These are phyloP conservation scores for Hymenochaete sp. DNA, from an alignment of 1,284 basidiomycete genomes.

Conservation along the genomic window DNA sequence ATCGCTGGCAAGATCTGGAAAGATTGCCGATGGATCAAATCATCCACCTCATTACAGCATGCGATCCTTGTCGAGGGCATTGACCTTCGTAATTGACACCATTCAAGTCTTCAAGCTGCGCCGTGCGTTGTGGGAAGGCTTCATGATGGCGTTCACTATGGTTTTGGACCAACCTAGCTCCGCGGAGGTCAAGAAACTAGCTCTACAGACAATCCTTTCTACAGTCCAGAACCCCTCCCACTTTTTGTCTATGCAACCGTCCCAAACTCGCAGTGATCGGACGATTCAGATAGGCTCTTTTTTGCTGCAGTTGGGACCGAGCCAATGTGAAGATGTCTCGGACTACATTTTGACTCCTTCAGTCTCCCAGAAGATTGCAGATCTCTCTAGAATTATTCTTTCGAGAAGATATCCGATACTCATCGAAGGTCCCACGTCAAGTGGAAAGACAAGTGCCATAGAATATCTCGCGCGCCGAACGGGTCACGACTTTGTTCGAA, in stretches of 20 bases:
- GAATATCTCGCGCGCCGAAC: slow-evolving; percentile 93
- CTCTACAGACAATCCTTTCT: slow-evolving; percentile 74
- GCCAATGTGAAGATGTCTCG: slow-evolving; percentile 52
- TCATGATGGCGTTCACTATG: slow-evolving; percentile 97
- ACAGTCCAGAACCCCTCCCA: slow-evolving; percentile 79
- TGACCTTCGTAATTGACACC: slow-evolving; percentile 86
- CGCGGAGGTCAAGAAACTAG: slow-evolving; percentile 57
- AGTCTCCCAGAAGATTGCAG: slow-evolving; percentile 90
- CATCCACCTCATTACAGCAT: slow-evolving; percentile 96
- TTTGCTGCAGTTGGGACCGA: slow-evolving; percentile 76
- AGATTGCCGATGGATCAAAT: slow-evolving; percentile 91
- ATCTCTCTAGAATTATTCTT: slow-evolving; percentile 85
- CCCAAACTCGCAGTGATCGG: slow-evolving; percentile 47
- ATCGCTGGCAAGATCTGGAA: slow-evolving; percentile 67
- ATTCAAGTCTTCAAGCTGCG: slow-evolving; percentile 74
- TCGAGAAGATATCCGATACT: slow-evolving; percentile 90
- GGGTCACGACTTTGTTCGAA: slow-evolving; percentile 93
- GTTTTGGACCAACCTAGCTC: slow-evolving; percentile 76
- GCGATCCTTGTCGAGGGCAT: slow-evolving; percentile 87
- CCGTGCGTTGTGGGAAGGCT: slow-evolving; percentile 91
- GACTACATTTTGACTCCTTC: slow-evolving; percentile 95
- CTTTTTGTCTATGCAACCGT: slow-evolving; percentile 61
- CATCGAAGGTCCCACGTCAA: slow-evolving; percentile 97
- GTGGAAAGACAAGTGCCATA: slow-evolving; percentile 95
- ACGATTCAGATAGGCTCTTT: slow-evolving; percentile 88